phyloP scores from a whole-genome alignment of 192 early-diverging fungal species.

The Gigaspora rosea region DNA sequence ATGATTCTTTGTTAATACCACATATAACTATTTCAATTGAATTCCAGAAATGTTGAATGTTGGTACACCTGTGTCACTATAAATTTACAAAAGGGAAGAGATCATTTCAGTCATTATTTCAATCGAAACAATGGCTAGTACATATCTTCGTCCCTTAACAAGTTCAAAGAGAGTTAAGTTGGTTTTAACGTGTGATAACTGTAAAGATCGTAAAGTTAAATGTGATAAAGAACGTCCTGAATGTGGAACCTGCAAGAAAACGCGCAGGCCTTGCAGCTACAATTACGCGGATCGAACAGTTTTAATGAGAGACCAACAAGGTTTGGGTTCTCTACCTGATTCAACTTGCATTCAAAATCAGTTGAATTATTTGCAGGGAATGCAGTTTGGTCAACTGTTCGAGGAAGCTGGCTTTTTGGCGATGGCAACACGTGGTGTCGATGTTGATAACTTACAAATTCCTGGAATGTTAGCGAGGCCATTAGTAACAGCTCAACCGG shows the following conservation, averaged over 20 bases:
- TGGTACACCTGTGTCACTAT: no score
- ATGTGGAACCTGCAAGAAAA: conserved; percentile 22
- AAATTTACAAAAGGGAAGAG: no score
- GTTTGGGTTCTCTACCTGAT: neutral
- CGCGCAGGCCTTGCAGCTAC: neutral
- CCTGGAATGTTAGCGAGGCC: neutral
- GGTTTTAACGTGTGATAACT: conserved; percentile 26
- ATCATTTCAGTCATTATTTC: no score
- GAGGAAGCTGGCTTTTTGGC: conserved; percentile 3
- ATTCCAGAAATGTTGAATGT: no score
- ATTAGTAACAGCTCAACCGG: neutral
- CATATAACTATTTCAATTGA: no score
- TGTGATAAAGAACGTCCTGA: conserved; percentile 25
- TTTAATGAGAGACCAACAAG: neutral
- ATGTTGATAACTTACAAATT: conserved; percentile 1
- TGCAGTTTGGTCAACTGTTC: neutral
- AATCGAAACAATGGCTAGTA: neutral
- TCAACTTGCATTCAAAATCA: neutral
- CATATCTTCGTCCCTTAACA: neutral
- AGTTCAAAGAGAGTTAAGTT: conserved; percentile 7
- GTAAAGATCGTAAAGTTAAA: conserved; percentile 24
- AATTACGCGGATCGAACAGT: neutral
- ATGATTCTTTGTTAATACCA: no score
- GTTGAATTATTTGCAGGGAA: neutral
- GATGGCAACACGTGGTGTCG: neutral